phyloP scores from a whole-genome alignment of 352 stramenopile genomes.

The Albugo laibachii region DNA sequence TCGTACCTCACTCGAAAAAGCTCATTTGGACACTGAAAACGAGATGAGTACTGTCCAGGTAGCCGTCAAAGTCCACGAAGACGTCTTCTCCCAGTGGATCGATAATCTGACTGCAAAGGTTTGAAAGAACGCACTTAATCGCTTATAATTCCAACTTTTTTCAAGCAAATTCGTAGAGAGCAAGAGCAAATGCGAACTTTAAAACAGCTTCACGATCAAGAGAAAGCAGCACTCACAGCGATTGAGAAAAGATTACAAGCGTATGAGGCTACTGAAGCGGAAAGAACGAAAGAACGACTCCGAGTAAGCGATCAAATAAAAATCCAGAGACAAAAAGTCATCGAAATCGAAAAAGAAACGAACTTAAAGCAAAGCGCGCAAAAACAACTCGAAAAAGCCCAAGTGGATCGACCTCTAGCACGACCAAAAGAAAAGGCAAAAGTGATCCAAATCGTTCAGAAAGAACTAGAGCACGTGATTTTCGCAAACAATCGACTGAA shows the following conservation, averaged over 20 bases:
- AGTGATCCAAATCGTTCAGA: conserved; percentile 14
- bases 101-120: not conserved
- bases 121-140: not conserved
- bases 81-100: not conserved
- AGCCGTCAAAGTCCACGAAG: too few species aligned
- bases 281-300: conserved; percentile 15
- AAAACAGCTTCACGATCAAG: not conserved
- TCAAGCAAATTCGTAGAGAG: too few species aligned
- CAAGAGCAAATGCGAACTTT: not conserved
- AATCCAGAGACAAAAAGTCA: conserved; percentile 7
- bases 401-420: conserved; percentile 8
- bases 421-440: conserved; percentile 14
- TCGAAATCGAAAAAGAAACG: conserved; percentile 6
- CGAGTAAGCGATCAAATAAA: conserved; percentile 8
- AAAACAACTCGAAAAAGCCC: conserved; percentile 10
- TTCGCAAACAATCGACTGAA: conserved; percentile 18
- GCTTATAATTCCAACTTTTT: not conserved
- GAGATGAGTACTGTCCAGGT: too few species aligned
- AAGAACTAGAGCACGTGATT: conserved; percentile 18
- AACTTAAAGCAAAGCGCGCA: conserved; percentile 12
- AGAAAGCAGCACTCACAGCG: not conserved
- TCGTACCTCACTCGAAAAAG: too few species aligned
- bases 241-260: too few species aligned
- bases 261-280: conserved; percentile 3
- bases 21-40: too few species aligned